phyloP scores from a whole-genome alignment of 495 filamentous ascomycete species.

The Cercophora samala region DNA sequence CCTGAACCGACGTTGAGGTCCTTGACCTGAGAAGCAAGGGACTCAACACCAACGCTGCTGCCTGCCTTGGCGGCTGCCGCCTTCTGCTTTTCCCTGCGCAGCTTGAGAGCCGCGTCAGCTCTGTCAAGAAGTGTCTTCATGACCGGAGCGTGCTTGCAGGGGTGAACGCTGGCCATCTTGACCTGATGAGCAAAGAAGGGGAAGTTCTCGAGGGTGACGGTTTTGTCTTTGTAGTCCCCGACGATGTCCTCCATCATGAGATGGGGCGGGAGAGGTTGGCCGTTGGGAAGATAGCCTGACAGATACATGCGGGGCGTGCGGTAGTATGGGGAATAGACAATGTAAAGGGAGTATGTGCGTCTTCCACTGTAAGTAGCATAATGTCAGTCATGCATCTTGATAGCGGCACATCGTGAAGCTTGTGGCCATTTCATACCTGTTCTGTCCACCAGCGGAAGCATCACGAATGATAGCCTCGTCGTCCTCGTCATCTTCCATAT shows the following conservation, averaged over 20 bases:
- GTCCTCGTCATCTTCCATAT: conserved; percentile 98
- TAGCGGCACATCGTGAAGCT: background rate
- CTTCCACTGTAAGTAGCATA: conserved; percentile 56
- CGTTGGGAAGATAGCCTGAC: conserved; percentile 79
- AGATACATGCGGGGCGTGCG: conserved; percentile 94
- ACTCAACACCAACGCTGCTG: conserved; percentile 52
- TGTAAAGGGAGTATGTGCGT: conserved; percentile 95
- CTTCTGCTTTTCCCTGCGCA: conserved; percentile 76
- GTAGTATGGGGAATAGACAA: conserved; percentile 95
- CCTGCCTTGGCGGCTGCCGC: conserved; percentile 39
- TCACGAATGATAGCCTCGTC: conserved; percentile 96
- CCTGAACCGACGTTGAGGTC: conserved; percentile 46
- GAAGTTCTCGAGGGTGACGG: conserved; percentile 96
- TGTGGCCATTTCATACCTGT: conserved; percentile 59
- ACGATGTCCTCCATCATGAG: conserved; percentile 99
- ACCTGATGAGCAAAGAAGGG: conserved; percentile 79
- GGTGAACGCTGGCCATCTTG: conserved; percentile 96
- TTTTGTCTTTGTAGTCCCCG: conserved; percentile 99
- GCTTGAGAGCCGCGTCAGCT: conserved; percentile 86
- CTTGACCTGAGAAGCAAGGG: conserved; percentile 58
- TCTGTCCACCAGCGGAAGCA: conserved; percentile 54
- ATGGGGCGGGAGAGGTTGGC: conserved; percentile 78
- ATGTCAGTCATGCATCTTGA: conserved; percentile 10
- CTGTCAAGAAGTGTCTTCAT: conserved; percentile 98
- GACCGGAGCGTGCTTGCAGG: conserved; percentile 86